These are phyloP conservation scores for Beauveria sp. DNA, from an alignment of 2,329 filamentous ascomycete genomes.

Conservation along the genomic window DNA sequence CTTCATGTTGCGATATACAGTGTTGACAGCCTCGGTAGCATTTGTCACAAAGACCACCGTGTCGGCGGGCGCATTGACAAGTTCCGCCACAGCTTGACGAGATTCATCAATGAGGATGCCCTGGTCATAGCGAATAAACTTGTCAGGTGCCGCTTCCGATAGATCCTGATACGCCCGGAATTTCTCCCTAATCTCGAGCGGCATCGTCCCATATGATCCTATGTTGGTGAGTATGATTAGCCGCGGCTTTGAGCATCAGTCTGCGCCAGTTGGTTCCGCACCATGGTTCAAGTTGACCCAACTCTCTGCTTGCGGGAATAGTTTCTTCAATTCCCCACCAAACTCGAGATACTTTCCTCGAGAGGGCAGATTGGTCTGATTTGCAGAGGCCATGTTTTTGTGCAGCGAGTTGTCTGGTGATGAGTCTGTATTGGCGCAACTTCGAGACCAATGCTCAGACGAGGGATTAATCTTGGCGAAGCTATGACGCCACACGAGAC, in stretches of 20 bases:
- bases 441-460: background rate
- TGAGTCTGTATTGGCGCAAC: background rate
- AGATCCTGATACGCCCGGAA: slow-evolving; percentile 59
- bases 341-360: slow-evolving; percentile 9
- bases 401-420: background rate
- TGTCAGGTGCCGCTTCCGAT: slow-evolving; percentile 63
- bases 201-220: slow-evolving; percentile 78
- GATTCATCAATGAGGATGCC: slow-evolving; percentile 55
- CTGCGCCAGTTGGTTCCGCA: background rate
- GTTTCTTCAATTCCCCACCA: slow-evolving; percentile 2
- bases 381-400: background rate
- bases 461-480: background rate
- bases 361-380: background rate
- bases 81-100: slow-evolving; percentile 54
- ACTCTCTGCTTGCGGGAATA: slow-evolving; percentile 1
- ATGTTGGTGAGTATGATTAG: background rate
- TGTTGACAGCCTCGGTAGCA: slow-evolving; percentile 71
- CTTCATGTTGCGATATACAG: slow-evolving; percentile 65
- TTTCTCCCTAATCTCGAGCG: slow-evolving; percentile 50
- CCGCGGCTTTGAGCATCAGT: background rate
- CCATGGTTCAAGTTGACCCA: slow-evolving; percentile 11
- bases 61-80: slow-evolving; percentile 58
- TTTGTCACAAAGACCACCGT: slow-evolving; percentile 74
- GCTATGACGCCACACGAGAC: background rate
- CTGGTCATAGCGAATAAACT: slow-evolving; percentile 65